phyloP scores from a whole-genome alignment of 768 basidiomycete genomes.

The Hebeloma cylindrosporum region DNA sequence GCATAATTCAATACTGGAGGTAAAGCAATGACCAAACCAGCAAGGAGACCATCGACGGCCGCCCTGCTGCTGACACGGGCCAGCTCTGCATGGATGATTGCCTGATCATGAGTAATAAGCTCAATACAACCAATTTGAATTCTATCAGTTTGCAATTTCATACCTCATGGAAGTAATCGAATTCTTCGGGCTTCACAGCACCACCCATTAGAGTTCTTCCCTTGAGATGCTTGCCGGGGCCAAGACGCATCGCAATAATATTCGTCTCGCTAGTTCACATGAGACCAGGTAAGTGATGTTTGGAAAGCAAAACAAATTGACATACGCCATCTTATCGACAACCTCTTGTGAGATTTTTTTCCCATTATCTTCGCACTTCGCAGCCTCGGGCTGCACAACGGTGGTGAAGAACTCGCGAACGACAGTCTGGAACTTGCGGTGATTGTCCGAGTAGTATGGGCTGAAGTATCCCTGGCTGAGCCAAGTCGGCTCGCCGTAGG shows the following conservation, averaged over 20 bases:
- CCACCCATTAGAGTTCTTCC: slow-evolving; percentile 78
- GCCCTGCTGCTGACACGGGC: slow-evolving; percentile 82
- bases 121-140: background rate
- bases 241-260: slow-evolving; percentile 86
- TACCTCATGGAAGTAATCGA: slow-evolving; percentile 94
- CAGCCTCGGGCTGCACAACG: slow-evolving; percentile 73
- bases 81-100: slow-evolving; percentile 80
- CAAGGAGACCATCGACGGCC: slow-evolving; percentile 84
- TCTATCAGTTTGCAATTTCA: background rate
- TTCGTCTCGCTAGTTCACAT: slow-evolving; percentile 56
- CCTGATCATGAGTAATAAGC: slow-evolving; percentile 35
- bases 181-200: slow-evolving; percentile 75
- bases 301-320: slow-evolving; percentile 3
- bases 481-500: slow-evolving; percentile 36
- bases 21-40: slow-evolving; percentile 81
- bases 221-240: slow-evolving; percentile 85
- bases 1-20: slow-evolving; percentile 91
- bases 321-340: slow-evolving; percentile 80
- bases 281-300: background rate
- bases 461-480: slow-evolving; percentile 31
- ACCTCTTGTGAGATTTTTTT: slow-evolving; percentile 84
- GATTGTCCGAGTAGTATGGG: slow-evolving; percentile 43
- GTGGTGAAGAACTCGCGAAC: slow-evolving; percentile 77
- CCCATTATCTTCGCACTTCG: slow-evolving; percentile 80
- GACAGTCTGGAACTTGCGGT: slow-evolving; percentile 71